A percentile compares a stretch with the other conserved stretches of the same genome.
phyloP scores from a whole-genome alignment of 257 asterid species.

The Penstemon davidsonii region DNA sequence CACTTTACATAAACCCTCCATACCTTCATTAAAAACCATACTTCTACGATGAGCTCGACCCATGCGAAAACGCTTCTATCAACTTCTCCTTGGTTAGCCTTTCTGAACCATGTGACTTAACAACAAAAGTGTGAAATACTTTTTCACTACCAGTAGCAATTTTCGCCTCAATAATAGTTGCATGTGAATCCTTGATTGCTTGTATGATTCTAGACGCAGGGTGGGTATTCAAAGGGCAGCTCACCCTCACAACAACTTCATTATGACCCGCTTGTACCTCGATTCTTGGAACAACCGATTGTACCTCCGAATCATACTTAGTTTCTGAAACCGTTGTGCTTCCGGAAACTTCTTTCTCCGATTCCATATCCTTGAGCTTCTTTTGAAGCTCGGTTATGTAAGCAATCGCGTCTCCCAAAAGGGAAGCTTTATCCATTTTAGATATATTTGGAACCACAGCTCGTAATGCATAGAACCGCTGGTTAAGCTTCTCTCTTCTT shows the following conservation, averaged over 20 bases:
- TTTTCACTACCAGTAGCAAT: constrained; percentile 53
- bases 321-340: constrained; percentile 37
- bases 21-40: constrained; percentile 14
- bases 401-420: constrained; percentile 88
- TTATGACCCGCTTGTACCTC: constrained; percentile 47
- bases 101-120: constrained; percentile 58
- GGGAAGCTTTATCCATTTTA: constrained; percentile 96
- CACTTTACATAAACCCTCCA: constrained; percentile 29
- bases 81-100: constrained; percentile 67
- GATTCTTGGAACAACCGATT: constrained; percentile 33
- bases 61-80: constrained; percentile 50
- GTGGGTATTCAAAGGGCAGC: constrained; percentile 61
- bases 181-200: constrained; percentile 54
- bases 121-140: constrained; percentile 69
- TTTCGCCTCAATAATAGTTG: constrained; percentile 56
- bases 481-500: constrained; percentile 86
- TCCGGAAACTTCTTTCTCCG: constrained; percentile 45
- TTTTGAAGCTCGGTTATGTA: constrained; percentile 91
- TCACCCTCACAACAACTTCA: constrained; percentile 53
- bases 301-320: constrained; percentile 32
- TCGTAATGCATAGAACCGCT: constrained; percentile 80
- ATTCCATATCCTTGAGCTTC: constrained; percentile 72
- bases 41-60: constrained; percentile 33
- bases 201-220: constrained; percentile 58
- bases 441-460: constrained; percentile 92